Evolutionary conservation across 768 basidiomycete species (phyloP), one percentile per base, ranked within the genome.

Genomic region (Tulasnella sp.): DNA sequence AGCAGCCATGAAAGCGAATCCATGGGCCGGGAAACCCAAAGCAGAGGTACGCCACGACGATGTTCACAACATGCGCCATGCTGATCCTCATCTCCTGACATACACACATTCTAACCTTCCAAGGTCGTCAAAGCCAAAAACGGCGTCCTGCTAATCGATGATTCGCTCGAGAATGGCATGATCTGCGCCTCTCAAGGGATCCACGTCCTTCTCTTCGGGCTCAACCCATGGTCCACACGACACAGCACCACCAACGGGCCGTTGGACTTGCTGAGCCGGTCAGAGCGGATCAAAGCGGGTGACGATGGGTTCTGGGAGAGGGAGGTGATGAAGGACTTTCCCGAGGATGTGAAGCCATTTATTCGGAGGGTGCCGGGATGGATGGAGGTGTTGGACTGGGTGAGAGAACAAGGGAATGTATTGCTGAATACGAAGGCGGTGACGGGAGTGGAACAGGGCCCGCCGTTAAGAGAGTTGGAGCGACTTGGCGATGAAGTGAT

Each of bases 151-250:
- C 47, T 58, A 2, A 48, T 58, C 23, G 56, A 58, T 43, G 56
- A 58, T 43, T 51, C 56, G n/a, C 56, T 58, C 23, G 43, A 58
- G 17, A 58, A 58, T 27, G 56, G 43, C 23, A 26, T 34, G 19
- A 52, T 38, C 51, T 52, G 51, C 34, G 51, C 51, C 4, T n/a
- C n/a, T 7, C 19, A 26, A 32, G 30, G 26, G 1, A 58, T 58
- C 23, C 56, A 45, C 47, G 56, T 58, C 47, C 24, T 58, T 13
- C 44, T 58, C 1, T 58, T 58, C 26, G 45, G 56, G 10, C 21
- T n/a, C 15, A 27, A 58, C 21, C 45, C 23, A 1, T 58, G 56
- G 56, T 47, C 26, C 13, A 13, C 1, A 2, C 1, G 56, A 27
- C 43, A 45, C 43, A 29, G 24, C 26, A 26, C 13, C 9, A 58